Conservation (phyloP, 106 monocot species). For the Acanthochlamys bracteata region DNA sequence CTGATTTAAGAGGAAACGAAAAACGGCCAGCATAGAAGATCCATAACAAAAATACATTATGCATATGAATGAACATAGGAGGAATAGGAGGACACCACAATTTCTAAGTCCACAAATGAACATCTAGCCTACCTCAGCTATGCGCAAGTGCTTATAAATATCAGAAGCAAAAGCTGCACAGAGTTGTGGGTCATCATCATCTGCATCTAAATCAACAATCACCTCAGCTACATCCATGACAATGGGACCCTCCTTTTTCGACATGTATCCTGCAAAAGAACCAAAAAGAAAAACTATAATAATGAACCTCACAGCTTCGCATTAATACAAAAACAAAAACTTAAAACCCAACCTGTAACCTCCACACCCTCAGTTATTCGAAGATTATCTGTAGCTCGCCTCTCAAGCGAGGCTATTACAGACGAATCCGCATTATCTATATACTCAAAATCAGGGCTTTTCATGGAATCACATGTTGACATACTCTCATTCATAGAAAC, state of each 20-base stretch:
- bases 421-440: constrained; percentile 71
- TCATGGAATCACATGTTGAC: constrained; percentile 86
- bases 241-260: constrained; percentile 29
- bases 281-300: neutral
- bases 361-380: constrained; percentile 28
- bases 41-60: neutral
- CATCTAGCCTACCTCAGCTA: constrained; percentile 55
- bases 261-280: constrained; percentile 21
- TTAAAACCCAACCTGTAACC: too few species aligned
- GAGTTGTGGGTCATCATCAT: constrained; percentile 54
- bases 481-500: constrained; percentile 66
- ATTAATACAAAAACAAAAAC: too few species aligned
- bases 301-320: too few species aligned
- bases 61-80: neutral
- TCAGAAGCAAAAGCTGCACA: constrained; percentile 73
- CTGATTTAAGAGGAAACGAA: too few species aligned
- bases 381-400: constrained; percentile 47
- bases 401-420: constrained; percentile 58
- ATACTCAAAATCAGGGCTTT: constrained; percentile 85
- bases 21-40: too few species aligned
- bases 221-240: constrained; percentile 24
- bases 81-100: neutral
- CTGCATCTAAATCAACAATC: constrained; percentile 46
- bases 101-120: neutral
- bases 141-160: constrained; percentile 57